Evolutionary conservation across 2,329 filamentous ascomycete genomes (phyloP), one percentile per base, ranked within the genome.

Genomic region (Botrytis byssoidea): DNA sequence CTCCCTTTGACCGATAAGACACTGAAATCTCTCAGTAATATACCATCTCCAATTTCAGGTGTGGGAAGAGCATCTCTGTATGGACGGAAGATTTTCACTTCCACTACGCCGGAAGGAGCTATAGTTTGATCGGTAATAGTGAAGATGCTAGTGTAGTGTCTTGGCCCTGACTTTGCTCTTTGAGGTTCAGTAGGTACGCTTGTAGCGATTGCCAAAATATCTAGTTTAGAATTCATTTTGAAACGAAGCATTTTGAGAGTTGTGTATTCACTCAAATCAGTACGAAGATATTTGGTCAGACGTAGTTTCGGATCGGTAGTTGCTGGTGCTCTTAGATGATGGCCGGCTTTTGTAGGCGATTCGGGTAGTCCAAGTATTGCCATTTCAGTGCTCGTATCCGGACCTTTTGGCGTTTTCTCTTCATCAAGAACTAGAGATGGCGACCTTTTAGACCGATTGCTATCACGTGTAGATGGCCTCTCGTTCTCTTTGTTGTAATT

Each of bases 141-240:
- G 75, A 91, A 87, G 25, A 86, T 85, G 77, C 90, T 85, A 81
- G 88, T 86, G 81, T 86, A 91, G 78, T 91, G 88, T 35, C 88
- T 84, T 5, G 88, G 88, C 0, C 88, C 88, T 74, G 84, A 82
- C 78, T 89, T 90, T 40, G 87, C 87, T 55, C 89, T 85, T 73
- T 84, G 82, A 10, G 89, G 85, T 65, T 85, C 83, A 16, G 85
- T 81, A 4, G 88, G 86, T 29, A 83, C 83, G 64, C 84, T 84
- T 22, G 87, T 87, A 6, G 84, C 88, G 10, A 91, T 83, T 25
- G 84, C 89, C 14, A 90, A 80, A 9, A 90, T 82, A 78, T 90
- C 87, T 3, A 88, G 79, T 37, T 83, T 84, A 76, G 85, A 84
- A 69, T 84, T 83, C 63, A 87, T 81, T 72, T 86, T 83, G 59